Conservation (phyloP, 768 basidiomycete genomes). For the Coprinopsis strossmayeri region DNA sequence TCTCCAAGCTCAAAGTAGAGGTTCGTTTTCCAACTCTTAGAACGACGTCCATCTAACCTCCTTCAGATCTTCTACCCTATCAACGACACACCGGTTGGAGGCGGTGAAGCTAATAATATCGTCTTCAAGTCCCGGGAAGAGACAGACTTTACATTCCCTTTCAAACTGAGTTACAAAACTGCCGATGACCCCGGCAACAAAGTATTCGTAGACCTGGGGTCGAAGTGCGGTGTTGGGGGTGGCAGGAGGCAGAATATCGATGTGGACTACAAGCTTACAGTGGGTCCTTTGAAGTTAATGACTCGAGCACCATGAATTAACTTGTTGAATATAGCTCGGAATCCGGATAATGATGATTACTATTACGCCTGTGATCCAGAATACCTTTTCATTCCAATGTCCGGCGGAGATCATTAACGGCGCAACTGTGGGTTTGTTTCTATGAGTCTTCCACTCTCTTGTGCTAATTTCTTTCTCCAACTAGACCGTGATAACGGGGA, state of each 20-base stretch:
- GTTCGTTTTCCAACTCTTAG: conserved; percentile 23
- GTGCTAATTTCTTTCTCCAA: neutral
- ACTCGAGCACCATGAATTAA: no score
- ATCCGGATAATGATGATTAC: conserved; percentile 59
- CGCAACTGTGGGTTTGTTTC: conserved; percentile 3
- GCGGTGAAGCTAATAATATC: conserved; percentile 43
- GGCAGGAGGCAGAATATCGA: conserved; percentile 40
- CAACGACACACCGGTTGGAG: conserved; percentile 61
- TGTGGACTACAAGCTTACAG: conserved; percentile 64
- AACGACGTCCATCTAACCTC: neutral
- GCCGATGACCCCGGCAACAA: conserved; percentile 40
- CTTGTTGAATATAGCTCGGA: no score
- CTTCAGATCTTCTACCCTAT: conserved; percentile 70
- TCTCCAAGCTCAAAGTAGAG: conserved; percentile 58
- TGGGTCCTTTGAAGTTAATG: conserved; percentile 22
- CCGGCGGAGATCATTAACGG: conserved; percentile 32
- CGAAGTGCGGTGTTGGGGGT: conserved; percentile 53
- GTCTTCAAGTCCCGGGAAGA: conserved; percentile 44
- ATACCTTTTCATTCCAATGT: conserved; percentile 56
- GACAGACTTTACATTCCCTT: conserved; percentile 73
- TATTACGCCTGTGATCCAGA: conserved; percentile 60
- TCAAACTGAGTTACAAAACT: conserved; percentile 56
- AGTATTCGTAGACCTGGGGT: conserved; percentile 56
- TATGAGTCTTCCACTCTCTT: neutral
- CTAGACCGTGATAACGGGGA: neutral